Conservation (phyloP, 768 basidiomycete genomes). For the Pulveroboletus ravenelii region DNA sequence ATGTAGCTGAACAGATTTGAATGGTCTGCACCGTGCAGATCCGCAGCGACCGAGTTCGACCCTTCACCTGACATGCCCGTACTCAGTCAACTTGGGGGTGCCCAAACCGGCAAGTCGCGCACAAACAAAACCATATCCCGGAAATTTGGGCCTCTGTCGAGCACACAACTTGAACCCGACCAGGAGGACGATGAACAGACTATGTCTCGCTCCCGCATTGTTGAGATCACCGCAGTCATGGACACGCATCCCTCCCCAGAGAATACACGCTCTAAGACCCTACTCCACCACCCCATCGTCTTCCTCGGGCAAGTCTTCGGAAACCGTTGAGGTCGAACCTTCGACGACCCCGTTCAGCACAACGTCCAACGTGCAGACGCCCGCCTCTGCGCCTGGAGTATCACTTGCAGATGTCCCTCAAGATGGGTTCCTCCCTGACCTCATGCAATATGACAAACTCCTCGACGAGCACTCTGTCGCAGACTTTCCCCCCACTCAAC, state of each 20-base stretch:
- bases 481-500: slow-evolving; percentile 48
- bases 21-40: slow-evolving; percentile 43
- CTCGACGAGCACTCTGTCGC: slow-evolving; percentile 56
- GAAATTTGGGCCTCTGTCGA: slow-evolving; percentile 12
- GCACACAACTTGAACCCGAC: background rate
- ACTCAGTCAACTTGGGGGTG: background rate
- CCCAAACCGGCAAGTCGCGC: slow-evolving; percentile 12
- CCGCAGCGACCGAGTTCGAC: slow-evolving; percentile 42
- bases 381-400: slow-evolving; percentile 9
- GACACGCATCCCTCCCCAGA: background rate
- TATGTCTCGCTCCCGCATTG: slow-evolving; percentile 14
- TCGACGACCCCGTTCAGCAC: slow-evolving; percentile 1
- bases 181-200: slow-evolving; percentile 23
- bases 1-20: slow-evolving; percentile 57
- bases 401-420: slow-evolving; percentile 21
- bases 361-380: background rate
- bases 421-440: slow-evolving; percentile 45
- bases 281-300: slow-evolving; percentile 17
- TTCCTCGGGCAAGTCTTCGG: slow-evolving; percentile 2
- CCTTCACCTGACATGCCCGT: slow-evolving; percentile 17
- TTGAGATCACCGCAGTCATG: slow-evolving; percentile 9
- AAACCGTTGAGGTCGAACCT: slow-evolving; percentile 4
- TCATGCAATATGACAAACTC: slow-evolving; percentile 57
- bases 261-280: slow-evolving; percentile 3
- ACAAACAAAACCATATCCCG: slow-evolving; percentile 16